Base-by-base conservation (phyloP, 345 rosid genomes). In the thale cress (Arabidopsis thaliana) region DNA sequence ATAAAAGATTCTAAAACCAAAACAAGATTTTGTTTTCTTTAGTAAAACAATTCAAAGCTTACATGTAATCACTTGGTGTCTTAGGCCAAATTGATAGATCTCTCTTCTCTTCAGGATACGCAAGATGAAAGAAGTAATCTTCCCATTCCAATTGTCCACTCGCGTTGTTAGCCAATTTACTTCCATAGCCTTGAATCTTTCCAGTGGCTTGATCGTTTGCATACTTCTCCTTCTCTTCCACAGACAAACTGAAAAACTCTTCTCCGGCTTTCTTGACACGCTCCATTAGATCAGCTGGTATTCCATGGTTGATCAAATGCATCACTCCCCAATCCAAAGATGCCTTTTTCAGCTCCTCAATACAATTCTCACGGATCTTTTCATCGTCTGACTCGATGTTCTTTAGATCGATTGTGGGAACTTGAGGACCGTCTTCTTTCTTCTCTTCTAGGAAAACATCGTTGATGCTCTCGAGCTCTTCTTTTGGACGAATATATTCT, bases 141-240 rank as follows among this genome's bases (percentile, higher is more conserved):
- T 87, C 90, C 99, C 99, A 95, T 67, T 95, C 99, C 9, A 95
- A 86, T 62, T 86, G 96, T 2, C 99, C 96, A 13, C 91, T 62
- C 8, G 93, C 93, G 77, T 85, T 95, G 76, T 95, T 95, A 23
- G 97, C 99, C 0, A 95, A 84, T 84, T 95, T 95, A 78, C 97
- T 95, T 22, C 99, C 98, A 69, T 95, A 95, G 0, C 98, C 99
- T 70, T 95, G 99, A 79, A 92, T 84, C 32, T 86, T 90, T 6
- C 97, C 97, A 0, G 89, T 16, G 23, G 82, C 93, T 80, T 92
- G 99, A 37, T 92, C 91, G 20, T 95, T 95, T 0, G 97, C 96
- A 22, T 89, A 78, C 82, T 78, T 93, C 85, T 95, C 99, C 77
- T 95, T 95, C 83, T 90, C 97, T 81, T 95, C 96, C 0, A 89